These are phyloP conservation scores for Porodaedalea pini DNA, from an alignment of 1,284 basidiomycete species.

Conservation along the genomic window DNA sequence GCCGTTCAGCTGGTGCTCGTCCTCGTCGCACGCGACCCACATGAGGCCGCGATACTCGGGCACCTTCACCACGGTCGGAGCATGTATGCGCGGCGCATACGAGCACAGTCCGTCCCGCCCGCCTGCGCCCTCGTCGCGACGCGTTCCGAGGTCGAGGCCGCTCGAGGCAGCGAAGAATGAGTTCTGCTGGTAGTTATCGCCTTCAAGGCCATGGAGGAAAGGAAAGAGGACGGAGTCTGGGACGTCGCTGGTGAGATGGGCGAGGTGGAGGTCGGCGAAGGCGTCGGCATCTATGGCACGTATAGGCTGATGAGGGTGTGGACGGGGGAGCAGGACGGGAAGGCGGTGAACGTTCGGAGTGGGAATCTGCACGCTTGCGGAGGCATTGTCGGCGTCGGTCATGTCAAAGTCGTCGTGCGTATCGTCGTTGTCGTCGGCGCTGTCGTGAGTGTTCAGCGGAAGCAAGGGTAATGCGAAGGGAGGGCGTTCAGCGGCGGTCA, in stretches of 20 bases:
- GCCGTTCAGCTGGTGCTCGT: constrained; percentile 28
- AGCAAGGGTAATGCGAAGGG: not conserved
- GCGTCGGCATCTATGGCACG: constrained; percentile 51
- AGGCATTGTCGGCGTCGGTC: constrained; percentile 6
- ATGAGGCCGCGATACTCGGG: constrained; percentile 59
- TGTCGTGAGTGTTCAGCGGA: constrained; percentile 4
- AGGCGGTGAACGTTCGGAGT: constrained; percentile 25
- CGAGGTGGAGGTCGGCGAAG: constrained; percentile 60
- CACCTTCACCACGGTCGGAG: constrained; percentile 32
- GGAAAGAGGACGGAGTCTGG: constrained; percentile 79
- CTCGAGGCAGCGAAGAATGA: constrained; percentile 61
- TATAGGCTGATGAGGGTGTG: constrained; percentile 39
- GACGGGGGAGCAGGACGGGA: constrained; percentile 37
- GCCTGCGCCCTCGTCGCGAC: constrained; percentile 13
- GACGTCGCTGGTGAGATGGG: constrained; percentile 62
- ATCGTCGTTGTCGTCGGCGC: constrained; percentile 10
- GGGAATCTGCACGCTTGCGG: not conserved
- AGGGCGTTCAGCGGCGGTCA: not conserved
- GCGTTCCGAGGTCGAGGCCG: constrained; percentile 24
- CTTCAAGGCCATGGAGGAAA: constrained; percentile 80
- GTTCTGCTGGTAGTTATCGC: constrained; percentile 72
- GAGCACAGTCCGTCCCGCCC: not conserved
- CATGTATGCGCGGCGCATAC: constrained; percentile 7
- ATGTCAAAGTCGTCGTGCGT: not conserved
- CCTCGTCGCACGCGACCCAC: constrained; percentile 72